Percentiles rank a stretch among this genome's conserved stretches.
phyloP scores from a whole-genome alignment of 2,329 filamentous ascomycete genomes.

The Byssoonygena ceratinophila region DNA sequence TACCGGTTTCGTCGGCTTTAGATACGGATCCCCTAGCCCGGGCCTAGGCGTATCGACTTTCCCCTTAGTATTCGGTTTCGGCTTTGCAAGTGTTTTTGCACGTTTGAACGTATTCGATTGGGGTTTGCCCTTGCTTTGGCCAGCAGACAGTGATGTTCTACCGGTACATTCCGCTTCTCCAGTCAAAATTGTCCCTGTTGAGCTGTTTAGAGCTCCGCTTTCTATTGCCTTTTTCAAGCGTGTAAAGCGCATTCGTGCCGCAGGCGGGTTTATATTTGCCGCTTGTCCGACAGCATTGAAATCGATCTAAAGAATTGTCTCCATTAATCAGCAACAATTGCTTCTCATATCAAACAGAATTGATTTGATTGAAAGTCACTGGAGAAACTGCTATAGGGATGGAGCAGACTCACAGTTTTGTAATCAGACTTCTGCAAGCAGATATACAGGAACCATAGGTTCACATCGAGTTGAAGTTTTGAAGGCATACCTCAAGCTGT shows the following conservation, averaged over 20 bases:
- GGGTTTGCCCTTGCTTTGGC: constrained; percentile 2
- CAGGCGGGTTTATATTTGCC: constrained; percentile 28
- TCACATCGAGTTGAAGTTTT: constrained; percentile 32
- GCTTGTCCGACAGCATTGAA: constrained; percentile 29
- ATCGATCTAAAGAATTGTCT: constrained; percentile 29
- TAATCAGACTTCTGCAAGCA: constrained; percentile 33
- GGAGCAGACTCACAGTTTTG: constrained; percentile 26
- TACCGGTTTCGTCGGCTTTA: background rate
- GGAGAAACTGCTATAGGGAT: constrained; percentile 8
- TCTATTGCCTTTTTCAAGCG: constrained; percentile 26
- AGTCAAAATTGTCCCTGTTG: background rate
- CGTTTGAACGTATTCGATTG: background rate
- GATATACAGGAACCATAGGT: constrained; percentile 35
- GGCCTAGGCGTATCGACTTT: background rate
- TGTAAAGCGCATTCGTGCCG: constrained; percentile 33
- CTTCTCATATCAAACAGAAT: too few relatives aligned
- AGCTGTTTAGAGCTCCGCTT: constrained; percentile 7
- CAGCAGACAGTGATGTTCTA: background rate
- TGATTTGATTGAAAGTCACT: constrained; percentile 17
- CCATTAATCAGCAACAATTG: background rate
- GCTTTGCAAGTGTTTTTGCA: background rate
- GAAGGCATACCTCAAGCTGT: constrained; percentile 27
- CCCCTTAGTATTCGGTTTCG: background rate
- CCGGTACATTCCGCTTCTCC: background rate
- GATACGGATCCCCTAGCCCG: background rate